Conservation (phyloP, 371 early-diverging fungal species). For the Phascolomyces articulosus region DNA sequence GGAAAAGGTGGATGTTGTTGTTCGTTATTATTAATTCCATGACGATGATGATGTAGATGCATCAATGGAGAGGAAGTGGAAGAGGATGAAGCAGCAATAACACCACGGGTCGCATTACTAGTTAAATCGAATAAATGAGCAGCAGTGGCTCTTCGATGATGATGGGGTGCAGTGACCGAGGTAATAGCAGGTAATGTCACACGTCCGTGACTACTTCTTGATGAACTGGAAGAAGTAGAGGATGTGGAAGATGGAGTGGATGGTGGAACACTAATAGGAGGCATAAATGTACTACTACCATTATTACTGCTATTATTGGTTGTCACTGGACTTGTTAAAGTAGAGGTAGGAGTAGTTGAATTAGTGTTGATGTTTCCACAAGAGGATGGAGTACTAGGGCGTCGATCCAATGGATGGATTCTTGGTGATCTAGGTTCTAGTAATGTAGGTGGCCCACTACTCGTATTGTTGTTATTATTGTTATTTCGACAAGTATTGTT, state of each 20-base stretch:
- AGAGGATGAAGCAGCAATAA: too few species aligned
- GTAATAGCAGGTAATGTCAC: slow-evolving; percentile 12
- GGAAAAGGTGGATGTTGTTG: too few species aligned
- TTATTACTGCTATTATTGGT: too few species aligned
- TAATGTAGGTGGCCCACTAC: background rate
- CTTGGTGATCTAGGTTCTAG: slow-evolving; percentile 5
- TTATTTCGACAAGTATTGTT: too few species aligned
- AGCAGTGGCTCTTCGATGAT: slow-evolving; percentile 2
- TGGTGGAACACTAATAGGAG: background rate
- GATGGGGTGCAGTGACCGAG: slow-evolving; percentile 12
- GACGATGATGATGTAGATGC: slow-evolving; percentile 5
- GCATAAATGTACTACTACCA: background rate
- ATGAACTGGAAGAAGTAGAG: background rate
- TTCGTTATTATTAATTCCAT: background rate
- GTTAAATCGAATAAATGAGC: background rate
- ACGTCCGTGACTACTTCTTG: too few species aligned
- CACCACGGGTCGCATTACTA: background rate
- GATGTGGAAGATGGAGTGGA: background rate
- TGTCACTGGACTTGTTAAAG: too few species aligned
- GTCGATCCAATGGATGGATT: slow-evolving; percentile 15
- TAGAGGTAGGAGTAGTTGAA: background rate
- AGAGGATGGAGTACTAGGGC: background rate
- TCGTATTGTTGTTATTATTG: too few species aligned
- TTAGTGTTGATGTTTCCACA: background rate
- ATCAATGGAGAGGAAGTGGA: slow-evolving; percentile 6